Evolutionary conservation across 371 early-diverging fungal genomes (phyloP), one percentile per base, ranked within the genome.

Genomic region (Polyrhizophydium stewartii): DNA sequence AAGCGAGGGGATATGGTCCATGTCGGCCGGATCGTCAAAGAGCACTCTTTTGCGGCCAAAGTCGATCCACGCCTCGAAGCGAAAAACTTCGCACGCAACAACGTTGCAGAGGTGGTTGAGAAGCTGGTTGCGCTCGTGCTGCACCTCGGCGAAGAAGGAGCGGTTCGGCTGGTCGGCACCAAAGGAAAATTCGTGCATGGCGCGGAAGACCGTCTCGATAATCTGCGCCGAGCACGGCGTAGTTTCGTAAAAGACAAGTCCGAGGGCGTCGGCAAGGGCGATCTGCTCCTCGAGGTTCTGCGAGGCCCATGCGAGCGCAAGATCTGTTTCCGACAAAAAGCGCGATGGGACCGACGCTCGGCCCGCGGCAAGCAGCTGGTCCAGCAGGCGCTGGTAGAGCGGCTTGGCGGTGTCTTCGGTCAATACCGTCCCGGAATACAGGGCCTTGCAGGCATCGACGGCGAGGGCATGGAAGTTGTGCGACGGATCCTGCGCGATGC

Each of bases 221-320:
- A 16, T 25, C 22, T 7, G 7, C 7, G 16, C 9, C 7, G 3
- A 7, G 3, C 7, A 7, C 49, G 49, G 7, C 7, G 28, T 16
- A 3, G 25, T 47, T 3, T 10, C 49, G 28, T 47, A 47, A 3
- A 47, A 16, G 22, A 47, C 25, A 3, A 47, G 28, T 16, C 3
- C 16, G 7, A 47, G 16, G 3, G 28, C 16, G 9, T 47, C 49
- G 49, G 49, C 49, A 47, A 47, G 49, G 7, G 49, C 49, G 16
- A 47, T 47, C 49, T 47, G 49, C 28, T 47, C 49, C 28, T 47
- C 49, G 25, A 47, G 49, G 49, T 47, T 47, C 28, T 47, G 49
- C 7, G 9, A 3, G 16, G 49, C 22, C 49, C 49, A 47, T 10
- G 16, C 7, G 28, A 3, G 49, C 3, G 3, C 3, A 10, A 47